Conservation (phyloP, 176 grass and related monocot genomes). For the Saccharum spontaneum region DNA sequence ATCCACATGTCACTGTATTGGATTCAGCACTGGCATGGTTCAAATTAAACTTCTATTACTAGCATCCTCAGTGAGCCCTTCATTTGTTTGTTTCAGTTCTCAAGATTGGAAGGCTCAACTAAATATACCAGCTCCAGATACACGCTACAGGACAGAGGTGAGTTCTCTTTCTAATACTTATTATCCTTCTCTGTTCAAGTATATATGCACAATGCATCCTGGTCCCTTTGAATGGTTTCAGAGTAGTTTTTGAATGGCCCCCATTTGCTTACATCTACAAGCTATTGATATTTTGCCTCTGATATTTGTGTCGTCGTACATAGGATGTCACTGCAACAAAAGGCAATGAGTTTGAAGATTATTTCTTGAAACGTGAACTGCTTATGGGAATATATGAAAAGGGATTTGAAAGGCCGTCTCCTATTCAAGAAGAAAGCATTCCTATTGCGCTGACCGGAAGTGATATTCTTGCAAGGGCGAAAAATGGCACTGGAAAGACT, state of each 20-base stretch:
- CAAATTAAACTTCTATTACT: neutral
- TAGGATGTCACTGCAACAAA: conserved; percentile 85
- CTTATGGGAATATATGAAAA: conserved; percentile 89
- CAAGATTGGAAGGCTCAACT: conserved; percentile 70
- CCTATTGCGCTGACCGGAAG: conserved; percentile 77
- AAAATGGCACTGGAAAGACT: conserved; percentile 79
- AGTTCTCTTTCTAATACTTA: neutral
- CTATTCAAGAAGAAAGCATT: conserved; percentile 86
- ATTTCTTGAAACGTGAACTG: conserved; percentile 76
- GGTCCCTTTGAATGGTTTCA: neutral
- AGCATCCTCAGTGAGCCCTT: neutral
- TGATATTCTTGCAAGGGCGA: conserved; percentile 75
- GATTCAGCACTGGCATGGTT: neutral
- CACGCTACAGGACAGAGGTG: conserved; percentile 61
- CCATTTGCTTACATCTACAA: neutral
- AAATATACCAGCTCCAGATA: conserved; percentile 70
- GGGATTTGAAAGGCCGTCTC: conserved; percentile 78
- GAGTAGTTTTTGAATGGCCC: neutral
- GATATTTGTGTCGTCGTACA: conserved; percentile 4
- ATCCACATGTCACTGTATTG: neutral
- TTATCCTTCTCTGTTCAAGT: neutral
- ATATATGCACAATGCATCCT: neutral
- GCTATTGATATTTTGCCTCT: conserved; percentile 4
- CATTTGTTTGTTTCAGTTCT: conserved; percentile 40
- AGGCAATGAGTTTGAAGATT: conserved; percentile 77